Base-by-base conservation (phyloP, 78 protist genomes). In the Dictyostelium firmibasis region DNA sequence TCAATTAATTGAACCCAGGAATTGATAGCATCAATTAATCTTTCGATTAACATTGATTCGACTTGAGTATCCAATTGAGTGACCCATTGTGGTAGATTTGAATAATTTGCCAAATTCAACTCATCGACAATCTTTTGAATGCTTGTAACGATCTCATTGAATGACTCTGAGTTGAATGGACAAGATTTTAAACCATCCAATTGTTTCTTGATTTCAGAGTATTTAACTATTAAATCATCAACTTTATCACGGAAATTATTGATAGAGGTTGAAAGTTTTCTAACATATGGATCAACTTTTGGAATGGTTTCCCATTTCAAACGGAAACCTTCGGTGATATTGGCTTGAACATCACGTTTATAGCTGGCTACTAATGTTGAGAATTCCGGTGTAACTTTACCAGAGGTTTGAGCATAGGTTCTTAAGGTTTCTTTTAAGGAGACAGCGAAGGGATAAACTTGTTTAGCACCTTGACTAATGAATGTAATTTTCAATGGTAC, bases 21-120 rank as follows among this genome's bases (percentile, higher is more conserved):
- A 5, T 23, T 70, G 41, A 97, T 29, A 11, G 93, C 92, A 13
- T 91, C 96, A 18, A 27, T 47, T 23, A 98, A 83, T 41, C 98
- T 86, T 27, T 38, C 96, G 14, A 78, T 74, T 41, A 98, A 88
- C 29, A 84, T 57, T 10, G 36, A 31, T 35, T 96, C 97, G 23
- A 97, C 77, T 13, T 69, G 57, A 8, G 23, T 1, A 53, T 97
- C 97, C 27, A 98, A 81, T 9, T 72, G 77, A 33, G 35, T 29
- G 14, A 96, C 98, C 98, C 98, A 98, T n/a, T 47, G 20, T 33
- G 67, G 70, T n/a, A 98, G 72, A 91, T 97, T 96, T 29, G 95
- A 74, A 86, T 53, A 96, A 47, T 18, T 23, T 10, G 79, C 97
- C 7, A 97, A 67, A 81, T 96, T 95, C 83, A 98, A 92, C 23